phyloP scores from a whole-genome alignment of 257 asterid genomes.

The Solanum neorickii region DNA sequence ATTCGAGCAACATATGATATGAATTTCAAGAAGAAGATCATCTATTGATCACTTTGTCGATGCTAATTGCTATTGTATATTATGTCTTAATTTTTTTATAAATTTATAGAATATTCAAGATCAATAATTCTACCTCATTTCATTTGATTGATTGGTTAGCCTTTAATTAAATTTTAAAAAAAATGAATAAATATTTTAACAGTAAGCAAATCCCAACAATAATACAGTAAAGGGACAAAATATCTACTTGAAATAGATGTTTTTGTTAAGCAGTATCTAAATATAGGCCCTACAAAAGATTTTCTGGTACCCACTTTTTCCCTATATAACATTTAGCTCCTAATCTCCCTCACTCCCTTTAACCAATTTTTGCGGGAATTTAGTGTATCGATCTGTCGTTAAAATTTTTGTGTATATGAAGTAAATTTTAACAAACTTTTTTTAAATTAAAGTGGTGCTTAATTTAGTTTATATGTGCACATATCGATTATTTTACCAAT shows the following conservation, averaged over 20 bases:
- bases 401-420: neutral
- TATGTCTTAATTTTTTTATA: neutral
- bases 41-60: neutral
- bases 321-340: slow-evolving; percentile 18
- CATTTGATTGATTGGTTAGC: neutral
- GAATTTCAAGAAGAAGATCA: neutral
- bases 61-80: neutral
- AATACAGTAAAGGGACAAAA: slow-evolving; percentile 12
- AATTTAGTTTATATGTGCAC: neutral
- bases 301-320: slow-evolving; percentile 17
- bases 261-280: slow-evolving; percentile 26
- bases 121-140: neutral
- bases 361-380: neutral
- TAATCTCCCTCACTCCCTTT: neutral
- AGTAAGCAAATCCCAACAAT: neutral
- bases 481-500: neutral
- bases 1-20: neutral
- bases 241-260: slow-evolving; percentile 14
- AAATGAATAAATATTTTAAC: neutral
- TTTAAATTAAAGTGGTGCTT: neutral
- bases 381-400: neutral
- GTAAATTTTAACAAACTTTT: neutral
- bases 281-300: slow-evolving; percentile 42
- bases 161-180: neutral
- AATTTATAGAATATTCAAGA: neutral